These are phyloP conservation scores for Penicillium sp. DNA, from an alignment of 2,329 filamentous ascomycete species.

Conservation along the genomic window DNA sequence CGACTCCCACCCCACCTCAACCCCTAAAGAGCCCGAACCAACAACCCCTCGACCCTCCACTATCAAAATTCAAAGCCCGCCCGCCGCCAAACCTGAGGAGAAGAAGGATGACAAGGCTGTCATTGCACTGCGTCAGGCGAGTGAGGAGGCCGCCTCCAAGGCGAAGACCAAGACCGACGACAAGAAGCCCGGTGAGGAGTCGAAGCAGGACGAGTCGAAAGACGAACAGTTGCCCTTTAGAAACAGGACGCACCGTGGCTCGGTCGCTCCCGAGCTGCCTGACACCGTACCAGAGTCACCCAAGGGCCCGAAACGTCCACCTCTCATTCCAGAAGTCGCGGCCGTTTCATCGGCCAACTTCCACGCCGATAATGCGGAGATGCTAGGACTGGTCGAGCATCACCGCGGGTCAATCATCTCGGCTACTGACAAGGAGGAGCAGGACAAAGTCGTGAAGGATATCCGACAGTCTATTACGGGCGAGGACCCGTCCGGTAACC, in stretches of 20 bases:
- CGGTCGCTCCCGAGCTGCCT: slow-evolving; percentile 31
- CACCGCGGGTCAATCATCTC: slow-evolving; percentile 38
- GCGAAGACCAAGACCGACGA: slow-evolving; percentile 29
- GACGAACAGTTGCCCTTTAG: slow-evolving; percentile 4
- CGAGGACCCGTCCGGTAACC: slow-evolving; percentile 21
- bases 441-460: slow-evolving; percentile 34
- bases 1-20: slow-evolving; percentile 24
- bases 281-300: slow-evolving; percentile 20
- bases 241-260: slow-evolving; percentile 24
- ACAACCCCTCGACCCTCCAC: slow-evolving; percentile 32
- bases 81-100: slow-evolving; percentile 29
- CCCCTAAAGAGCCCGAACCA: slow-evolving; percentile 22
- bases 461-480: slow-evolving; percentile 37
- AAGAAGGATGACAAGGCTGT: slow-evolving; percentile 38
- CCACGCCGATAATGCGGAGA: slow-evolving; percentile 34
- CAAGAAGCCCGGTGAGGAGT: slow-evolving; percentile 11
- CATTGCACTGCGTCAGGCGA: slow-evolving; percentile 42
- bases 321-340: slow-evolving; percentile 33
- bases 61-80: slow-evolving; percentile 42
- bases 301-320: slow-evolving; percentile 24
- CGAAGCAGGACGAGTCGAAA: slow-evolving; percentile 13
- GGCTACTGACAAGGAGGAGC: slow-evolving; percentile 31
- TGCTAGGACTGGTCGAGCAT: slow-evolving; percentile 37
- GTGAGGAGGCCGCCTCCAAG: slow-evolving; percentile 38
- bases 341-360: slow-evolving; percentile 39